phyloP scores from a whole-genome alignment of 768 basidiomycete genomes.

The Xanthoconium stramineum region DNA sequence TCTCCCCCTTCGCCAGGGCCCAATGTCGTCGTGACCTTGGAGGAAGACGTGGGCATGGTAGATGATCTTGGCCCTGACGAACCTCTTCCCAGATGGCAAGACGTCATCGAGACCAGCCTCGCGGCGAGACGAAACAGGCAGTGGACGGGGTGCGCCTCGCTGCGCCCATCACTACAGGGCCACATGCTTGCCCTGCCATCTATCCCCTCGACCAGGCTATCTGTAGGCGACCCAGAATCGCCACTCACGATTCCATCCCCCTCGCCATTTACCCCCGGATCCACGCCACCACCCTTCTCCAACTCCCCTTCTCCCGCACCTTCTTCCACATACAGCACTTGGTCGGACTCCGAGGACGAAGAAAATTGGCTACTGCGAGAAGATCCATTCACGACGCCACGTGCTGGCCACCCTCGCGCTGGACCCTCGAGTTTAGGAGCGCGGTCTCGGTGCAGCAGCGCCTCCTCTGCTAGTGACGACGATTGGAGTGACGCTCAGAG shows the following conservation, averaged over 20 bases:
- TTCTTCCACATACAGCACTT: slow-evolving; percentile 4
- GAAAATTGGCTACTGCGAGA: not conserved
- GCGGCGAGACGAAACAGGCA: slow-evolving; percentile 3
- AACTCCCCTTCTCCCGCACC: slow-evolving; percentile 16
- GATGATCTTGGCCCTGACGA: not conserved
- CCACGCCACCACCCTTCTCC: slow-evolving; percentile 17
- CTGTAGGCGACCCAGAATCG: slow-evolving; percentile 21
- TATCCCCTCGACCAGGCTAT: slow-evolving; percentile 25
- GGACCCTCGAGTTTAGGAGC: not conserved
- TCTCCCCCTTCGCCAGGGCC: slow-evolving; percentile 20
- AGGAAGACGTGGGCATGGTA: slow-evolving; percentile 9
- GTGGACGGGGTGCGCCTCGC: not conserved
- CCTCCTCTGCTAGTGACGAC: slow-evolving; percentile 12
- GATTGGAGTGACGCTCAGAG: slow-evolving; percentile 31
- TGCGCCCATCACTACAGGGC: slow-evolving; percentile 1
- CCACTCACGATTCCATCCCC: slow-evolving; percentile 24
- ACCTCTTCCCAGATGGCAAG: slow-evolving; percentile 9
- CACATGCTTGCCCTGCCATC: slow-evolving; percentile 22
- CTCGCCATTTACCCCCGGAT: slow-evolving; percentile 5
- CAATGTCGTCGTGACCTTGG: slow-evolving; percentile 12
- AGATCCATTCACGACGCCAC: not conserved
- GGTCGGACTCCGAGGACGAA: slow-evolving; percentile 17
- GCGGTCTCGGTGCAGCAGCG: slow-evolving; percentile 13
- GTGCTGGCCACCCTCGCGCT: not conserved
- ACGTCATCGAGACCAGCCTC: slow-evolving; percentile 12